Percentiles rank a stretch among this genome's conserved stretches.
Conservation (phyloP, 495 filamentous ascomycete genomes). For the Apiosordaria backusii region DNA sequence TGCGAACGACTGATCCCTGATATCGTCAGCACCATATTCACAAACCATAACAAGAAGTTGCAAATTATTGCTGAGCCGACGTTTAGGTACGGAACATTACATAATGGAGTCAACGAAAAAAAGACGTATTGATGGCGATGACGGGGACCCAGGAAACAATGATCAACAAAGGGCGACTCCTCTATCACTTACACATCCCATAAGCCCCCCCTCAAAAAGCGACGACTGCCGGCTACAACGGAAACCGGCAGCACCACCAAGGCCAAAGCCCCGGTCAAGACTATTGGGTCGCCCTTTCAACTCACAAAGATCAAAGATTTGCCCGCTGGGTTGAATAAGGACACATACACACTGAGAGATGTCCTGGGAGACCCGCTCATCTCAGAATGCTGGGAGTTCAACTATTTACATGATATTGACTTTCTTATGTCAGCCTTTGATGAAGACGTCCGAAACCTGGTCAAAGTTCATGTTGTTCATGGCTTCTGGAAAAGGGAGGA, state of each 20-base stretch:
- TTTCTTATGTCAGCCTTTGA: slow-evolving; percentile 66
- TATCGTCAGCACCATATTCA: neutral
- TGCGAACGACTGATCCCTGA: too few relatives aligned
- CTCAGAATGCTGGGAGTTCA: slow-evolving; percentile 85
- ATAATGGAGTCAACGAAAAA: slow-evolving; percentile 19
- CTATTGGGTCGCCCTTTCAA: slow-evolving; percentile 63
- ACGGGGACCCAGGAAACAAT: neutral
- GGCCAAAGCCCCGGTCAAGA: neutral
- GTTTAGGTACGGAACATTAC: neutral
- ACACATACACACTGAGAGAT: slow-evolving; percentile 63
- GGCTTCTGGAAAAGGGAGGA: slow-evolving; percentile 84
- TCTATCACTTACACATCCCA: slow-evolving; percentile 34
- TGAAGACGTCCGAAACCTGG: slow-evolving; percentile 58
- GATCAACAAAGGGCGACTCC: slow-evolving; percentile 12
- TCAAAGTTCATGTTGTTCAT: slow-evolving; percentile 75
- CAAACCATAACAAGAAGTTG: neutral
- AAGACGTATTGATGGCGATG: slow-evolving; percentile 6
- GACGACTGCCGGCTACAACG: slow-evolving; percentile 18
- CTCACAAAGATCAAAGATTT: slow-evolving; percentile 70
- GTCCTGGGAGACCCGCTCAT: slow-evolving; percentile 81
- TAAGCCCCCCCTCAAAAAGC: slow-evolving; percentile 43
- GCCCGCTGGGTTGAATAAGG: slow-evolving; percentile 57
- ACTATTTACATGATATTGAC: slow-evolving; percentile 78
- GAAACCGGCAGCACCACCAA: neutral
- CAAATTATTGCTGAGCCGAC: neutral